Percentiles rank a stretch among this genome's conserved stretches.
Evolutionary conservation across 208 protist genomes (phyloP).

Genomic region (Trypanosoma lewisi): DNA sequence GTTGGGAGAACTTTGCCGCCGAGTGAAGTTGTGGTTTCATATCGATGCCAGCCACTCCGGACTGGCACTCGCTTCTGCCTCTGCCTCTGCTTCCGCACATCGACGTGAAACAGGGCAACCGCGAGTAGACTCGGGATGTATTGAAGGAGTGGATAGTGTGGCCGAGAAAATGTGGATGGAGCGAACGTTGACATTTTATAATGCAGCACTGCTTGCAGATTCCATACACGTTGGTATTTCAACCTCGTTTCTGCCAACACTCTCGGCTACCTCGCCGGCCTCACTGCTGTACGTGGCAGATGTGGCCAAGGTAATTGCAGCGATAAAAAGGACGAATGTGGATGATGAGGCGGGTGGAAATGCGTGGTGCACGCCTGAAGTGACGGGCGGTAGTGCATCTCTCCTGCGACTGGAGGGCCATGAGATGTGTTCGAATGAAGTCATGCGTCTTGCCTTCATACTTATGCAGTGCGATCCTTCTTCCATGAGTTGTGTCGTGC

Average conservation of each 20-base stretch:
- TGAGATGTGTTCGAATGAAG: slow-evolving; percentile 7
- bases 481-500: background rate
- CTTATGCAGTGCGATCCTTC: background rate
- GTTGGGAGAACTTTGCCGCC: slow-evolving; percentile 43
- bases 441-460: slow-evolving; percentile 13
- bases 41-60: slow-evolving; percentile 61
- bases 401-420: slow-evolving; percentile 11
- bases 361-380: slow-evolving; percentile 17
- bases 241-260: slow-evolving; percentile 22
- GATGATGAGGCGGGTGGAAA: slow-evolving; percentile 16
- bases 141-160: background rate
- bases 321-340: slow-evolving; percentile 3
- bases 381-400: slow-evolving; percentile 6
- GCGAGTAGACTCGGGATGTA: background rate
- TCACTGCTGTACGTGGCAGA: slow-evolving; percentile 21
- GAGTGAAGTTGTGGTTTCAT: slow-evolving; percentile 71
- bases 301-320: slow-evolving; percentile 18
- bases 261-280: background rate
- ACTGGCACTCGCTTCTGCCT: slow-evolving; percentile 27
- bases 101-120: background rate
- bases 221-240: slow-evolving; percentile 26
- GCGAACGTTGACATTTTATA: slow-evolving; percentile 1
- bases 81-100: background rate
- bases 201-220: slow-evolving; percentile 13
- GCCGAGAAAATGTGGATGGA: slow-evolving; percentile 8